phyloP scores from a whole-genome alignment of 768 basidiomycete genomes.

The Agaricus sinodeliciosus region DNA sequence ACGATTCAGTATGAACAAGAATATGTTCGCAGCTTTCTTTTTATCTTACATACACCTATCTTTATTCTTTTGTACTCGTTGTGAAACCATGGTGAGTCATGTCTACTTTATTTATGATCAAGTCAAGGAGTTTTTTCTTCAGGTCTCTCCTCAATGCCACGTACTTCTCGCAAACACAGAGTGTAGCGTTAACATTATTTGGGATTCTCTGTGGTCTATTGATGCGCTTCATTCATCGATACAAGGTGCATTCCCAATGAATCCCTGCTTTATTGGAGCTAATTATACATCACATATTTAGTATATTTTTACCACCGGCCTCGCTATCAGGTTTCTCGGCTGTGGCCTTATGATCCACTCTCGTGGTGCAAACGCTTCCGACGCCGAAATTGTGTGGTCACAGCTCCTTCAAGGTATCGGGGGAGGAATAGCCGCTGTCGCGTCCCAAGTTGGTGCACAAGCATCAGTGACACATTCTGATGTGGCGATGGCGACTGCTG shows the following conservation, averaged over 20 bases:
- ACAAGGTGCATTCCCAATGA: slow-evolving; percentile 34
- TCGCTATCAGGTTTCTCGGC: slow-evolving; percentile 54
- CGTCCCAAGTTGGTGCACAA: slow-evolving; percentile 56
- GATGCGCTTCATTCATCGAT: slow-evolving; percentile 47
- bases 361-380: slow-evolving; percentile 50
- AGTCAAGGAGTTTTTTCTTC: slow-evolving; percentile 6
- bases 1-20: neutral
- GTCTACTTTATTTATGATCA: neutral
- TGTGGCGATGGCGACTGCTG: slow-evolving; percentile 60
- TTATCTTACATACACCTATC: slow-evolving; percentile 67
- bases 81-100: slow-evolving; percentile 39
- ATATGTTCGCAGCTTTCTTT: slow-evolving; percentile 40
- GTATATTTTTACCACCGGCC: slow-evolving; percentile 47
- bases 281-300: slow-evolving; percentile 12
- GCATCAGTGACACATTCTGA: slow-evolving; percentile 59
- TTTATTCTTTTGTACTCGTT: slow-evolving; percentile 60
- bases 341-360: slow-evolving; percentile 68
- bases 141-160: slow-evolving; percentile 52
- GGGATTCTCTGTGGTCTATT: slow-evolving; percentile 52
- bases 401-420: slow-evolving; percentile 73
- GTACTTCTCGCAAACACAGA: slow-evolving; percentile 60
- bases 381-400: slow-evolving; percentile 52
- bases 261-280: neutral
- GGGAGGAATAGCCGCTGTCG: slow-evolving; percentile 59
- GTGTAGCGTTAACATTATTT: slow-evolving; percentile 54